A percentile compares a stretch with the other conserved stretches of the same genome.
phyloP scores from a whole-genome alignment of 2,329 filamentous ascomycete genomes.

The Talaromyces funiculosus region DNA sequence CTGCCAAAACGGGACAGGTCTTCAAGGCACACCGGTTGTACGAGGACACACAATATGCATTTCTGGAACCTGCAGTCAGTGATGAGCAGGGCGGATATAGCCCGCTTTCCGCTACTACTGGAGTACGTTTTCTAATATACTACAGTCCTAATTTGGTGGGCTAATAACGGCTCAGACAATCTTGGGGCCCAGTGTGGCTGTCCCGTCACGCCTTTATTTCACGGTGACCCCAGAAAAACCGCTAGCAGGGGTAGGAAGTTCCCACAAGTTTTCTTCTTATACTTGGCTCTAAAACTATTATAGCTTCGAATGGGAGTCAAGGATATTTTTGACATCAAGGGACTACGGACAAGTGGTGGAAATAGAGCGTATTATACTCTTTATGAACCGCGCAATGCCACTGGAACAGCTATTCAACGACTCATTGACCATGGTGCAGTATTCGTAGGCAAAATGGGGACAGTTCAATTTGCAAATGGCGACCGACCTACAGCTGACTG shows the following conservation, averaged over 20 bases:
- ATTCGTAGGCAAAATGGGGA: constrained; percentile 30
- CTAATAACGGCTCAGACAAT: not conserved
- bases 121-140: not conserved
- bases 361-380: constrained; percentile 55
- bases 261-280: not conserved
- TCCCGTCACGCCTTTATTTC: not conserved
- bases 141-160: not conserved
- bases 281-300: not conserved
- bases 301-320: constrained; percentile 52
- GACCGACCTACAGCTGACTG: constrained; percentile 17
- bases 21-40: not conserved
- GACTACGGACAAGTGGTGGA: constrained; percentile 52
- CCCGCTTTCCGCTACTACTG: not conserved
- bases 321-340: constrained; percentile 56
- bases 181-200: not conserved
- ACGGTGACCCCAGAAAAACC: not conserved
- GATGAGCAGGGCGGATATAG: not conserved
- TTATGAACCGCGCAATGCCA: constrained; percentile 43
- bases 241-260: not conserved
- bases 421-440: constrained; percentile 57
- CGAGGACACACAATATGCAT: not conserved
- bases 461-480: constrained; percentile 9
- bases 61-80: not conserved
- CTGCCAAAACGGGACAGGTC: not conserved
- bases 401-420: constrained; percentile 48